Base-by-base conservation (phyloP, 108 stramenopile genomes). In the Nitzschia palea region DNA sequence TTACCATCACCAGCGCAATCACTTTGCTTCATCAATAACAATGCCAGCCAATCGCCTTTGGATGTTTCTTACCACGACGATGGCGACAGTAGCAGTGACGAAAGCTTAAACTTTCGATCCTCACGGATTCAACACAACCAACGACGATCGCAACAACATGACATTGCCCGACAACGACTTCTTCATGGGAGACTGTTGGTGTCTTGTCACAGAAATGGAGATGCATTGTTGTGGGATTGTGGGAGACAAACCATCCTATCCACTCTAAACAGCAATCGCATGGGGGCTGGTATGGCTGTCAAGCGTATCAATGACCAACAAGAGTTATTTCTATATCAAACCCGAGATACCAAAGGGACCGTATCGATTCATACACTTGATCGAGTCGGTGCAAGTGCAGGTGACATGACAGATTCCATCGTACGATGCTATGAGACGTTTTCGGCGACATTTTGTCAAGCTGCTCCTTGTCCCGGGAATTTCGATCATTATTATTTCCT, bases 371-470 rank as follows among this genome's bases (percentile, higher is more conserved):
- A 88, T 73, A 74, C 87, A 54, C 29, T 78, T 30, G 55, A 80
- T 31, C 50, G 47, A 52, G 44, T 29, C 71, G 68, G 20, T 37
- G 45, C 62, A 58, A 61, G 2, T 47, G 66, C 35, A 79, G 60
- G 66, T 44, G 33, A 55, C 56, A n/a, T n/a, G n/a, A 9, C 42
- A n/a, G 8, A 45, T 22, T 53, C 59, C 3, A 35, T 62, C 1
- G 30, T 56, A 17, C 67, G 50, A 44, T 12, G 55, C 20, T 68
- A 61, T 44, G 30, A 77, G 55, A 82, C 85, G 1, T 36, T 73
- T 20, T 87, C 86, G 18, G 65, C 63, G 51, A 81, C 86, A 32
- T 94, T 94, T 79, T 94, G 93, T 73, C 71, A 77, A 17, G 83
- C 85, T 23, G 72, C 83, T 22, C 84, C 87, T 54, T 87, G 91